Evolutionary conservation across 2,329 filamentous ascomycete species (phyloP).

Genomic region (Alternaria sp.): DNA sequence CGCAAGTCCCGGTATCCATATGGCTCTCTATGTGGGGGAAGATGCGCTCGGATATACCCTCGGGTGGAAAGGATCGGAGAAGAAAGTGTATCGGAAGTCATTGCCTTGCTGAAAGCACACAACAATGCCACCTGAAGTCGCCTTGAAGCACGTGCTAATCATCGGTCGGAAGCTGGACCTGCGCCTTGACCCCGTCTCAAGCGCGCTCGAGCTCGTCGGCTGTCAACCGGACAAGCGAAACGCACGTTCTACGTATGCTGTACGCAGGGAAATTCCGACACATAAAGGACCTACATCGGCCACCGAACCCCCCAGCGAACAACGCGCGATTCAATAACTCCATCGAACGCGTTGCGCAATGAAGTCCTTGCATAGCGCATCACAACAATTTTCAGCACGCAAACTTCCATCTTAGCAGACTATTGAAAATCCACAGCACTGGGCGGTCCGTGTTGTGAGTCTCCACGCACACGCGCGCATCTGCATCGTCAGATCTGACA

Average conservation of each 20-base stretch:
- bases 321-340: neutral
- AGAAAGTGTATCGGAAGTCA: neutral
- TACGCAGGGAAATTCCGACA: slow-evolving; percentile 1
- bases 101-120: neutral
- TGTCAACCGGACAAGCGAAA: neutral
- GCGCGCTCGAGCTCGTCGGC: neutral
- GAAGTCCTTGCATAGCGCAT: neutral
- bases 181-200: neutral
- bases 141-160: neutral
- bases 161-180: neutral
- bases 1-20: neutral
- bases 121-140: neutral
- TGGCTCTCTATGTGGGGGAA: neutral
- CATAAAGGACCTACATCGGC: slow-evolving; percentile 3
- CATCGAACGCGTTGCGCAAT: neutral
- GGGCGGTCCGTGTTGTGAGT: neutral
- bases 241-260: neutral
- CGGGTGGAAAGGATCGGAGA: no score
- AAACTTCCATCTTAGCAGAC: neutral
- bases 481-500: slow-evolving; percentile 3
- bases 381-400: neutral
- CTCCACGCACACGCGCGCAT: neutral
- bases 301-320: neutral
- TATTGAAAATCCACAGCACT: neutral
- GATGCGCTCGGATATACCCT: neutral